phyloP scores from a whole-genome alignment of 371 early-diverging fungal species.

The Basidiobolus meristosporus region DNA sequence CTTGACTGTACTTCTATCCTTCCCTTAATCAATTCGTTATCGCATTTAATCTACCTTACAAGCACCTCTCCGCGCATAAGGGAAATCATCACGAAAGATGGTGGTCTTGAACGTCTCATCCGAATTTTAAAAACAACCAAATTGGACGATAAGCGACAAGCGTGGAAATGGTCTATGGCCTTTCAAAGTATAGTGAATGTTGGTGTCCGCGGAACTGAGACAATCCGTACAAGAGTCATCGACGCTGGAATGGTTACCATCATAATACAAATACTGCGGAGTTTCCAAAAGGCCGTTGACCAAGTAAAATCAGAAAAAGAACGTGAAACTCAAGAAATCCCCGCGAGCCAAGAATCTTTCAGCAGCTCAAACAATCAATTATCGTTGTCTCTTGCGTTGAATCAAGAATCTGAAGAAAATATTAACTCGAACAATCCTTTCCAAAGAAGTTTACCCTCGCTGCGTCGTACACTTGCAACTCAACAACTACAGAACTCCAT shows the following conservation, averaged over 20 bases:
- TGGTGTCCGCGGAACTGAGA: slow-evolving; percentile 65
- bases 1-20: slow-evolving; percentile 72
- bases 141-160: slow-evolving; percentile 34
- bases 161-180: slow-evolving; percentile 68
- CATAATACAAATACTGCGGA: slow-evolving; percentile 54
- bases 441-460: too few relatives aligned
- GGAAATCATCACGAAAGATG: slow-evolving; percentile 63
- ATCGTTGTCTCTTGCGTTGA: too few relatives aligned
- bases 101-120: slow-evolving; percentile 70
- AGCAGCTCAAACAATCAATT: too few relatives aligned
- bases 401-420: too few relatives aligned
- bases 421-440: too few relatives aligned
- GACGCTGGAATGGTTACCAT: slow-evolving; percentile 66
- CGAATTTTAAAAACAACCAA: slow-evolving; percentile 47
- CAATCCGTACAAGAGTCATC: slow-evolving; percentile 62
- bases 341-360: too few relatives aligned
- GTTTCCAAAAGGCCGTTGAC: slow-evolving; percentile 32
- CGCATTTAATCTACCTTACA: slow-evolving; percentile 69
- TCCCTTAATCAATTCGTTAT: slow-evolving; percentile 73
- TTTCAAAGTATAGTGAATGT: slow-evolving; percentile 73
- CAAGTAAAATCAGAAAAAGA: slow-evolving; percentile 35
- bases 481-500: too few relatives aligned
- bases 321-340: slow-evolving; percentile 8
- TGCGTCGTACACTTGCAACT: too few relatives aligned
- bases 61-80: slow-evolving; percentile 64